Percentiles rank a stretch among this genome's conserved stretches.
These are phyloP conservation scores for Cenchrus fungigraminus DNA, from an alignment of 176 grass and related monocot genomes.

Conservation along the genomic window DNA sequence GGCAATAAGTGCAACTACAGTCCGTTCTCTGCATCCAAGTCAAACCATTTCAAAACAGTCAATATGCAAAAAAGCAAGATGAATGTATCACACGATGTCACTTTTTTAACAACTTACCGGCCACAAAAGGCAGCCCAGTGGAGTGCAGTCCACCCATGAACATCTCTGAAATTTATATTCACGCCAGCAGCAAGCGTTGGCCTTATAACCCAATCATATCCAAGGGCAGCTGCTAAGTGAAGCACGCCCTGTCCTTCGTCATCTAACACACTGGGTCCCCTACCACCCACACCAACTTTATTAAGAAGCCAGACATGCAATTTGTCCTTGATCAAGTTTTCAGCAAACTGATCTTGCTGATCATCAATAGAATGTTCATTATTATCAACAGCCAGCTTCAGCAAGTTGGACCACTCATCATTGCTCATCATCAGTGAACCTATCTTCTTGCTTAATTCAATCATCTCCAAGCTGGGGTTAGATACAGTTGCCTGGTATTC, in stretches of 20 bases:
- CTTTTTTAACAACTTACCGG: constrained; percentile 54
- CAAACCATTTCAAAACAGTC: constrained; percentile 20
- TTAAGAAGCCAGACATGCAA: constrained; percentile 79
- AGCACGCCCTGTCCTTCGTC: constrained; percentile 84
- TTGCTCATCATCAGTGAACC: constrained; percentile 55
- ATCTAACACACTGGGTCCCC: constrained; percentile 73
- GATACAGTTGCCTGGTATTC: constrained; percentile 56
- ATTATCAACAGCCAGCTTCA: constrained; percentile 68
- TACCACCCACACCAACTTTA: constrained; percentile 73
- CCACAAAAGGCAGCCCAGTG: constrained; percentile 93
- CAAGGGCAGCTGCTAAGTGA: constrained; percentile 80
- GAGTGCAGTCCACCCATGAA: constrained; percentile 79
- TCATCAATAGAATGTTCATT: constrained; percentile 45
- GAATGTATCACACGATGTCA: neutral
- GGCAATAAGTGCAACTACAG: constrained; percentile 62
- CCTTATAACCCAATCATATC: constrained; percentile 84
- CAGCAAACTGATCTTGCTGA: constrained; percentile 63
- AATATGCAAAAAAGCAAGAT: constrained; percentile 21
- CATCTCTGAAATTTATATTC: constrained; percentile 88
- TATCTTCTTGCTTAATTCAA: constrained; percentile 75
- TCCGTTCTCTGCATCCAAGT: constrained; percentile 66
- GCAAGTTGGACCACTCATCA: constrained; percentile 79
- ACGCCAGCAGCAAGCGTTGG: constrained; percentile 69
- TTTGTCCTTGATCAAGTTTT: constrained; percentile 78
- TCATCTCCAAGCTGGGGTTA: constrained; percentile 49